Percentiles rank a stretch among this genome's conserved stretches.
phyloP scores from a whole-genome alignment of 163 green algal species.

The Chlamydomonas reinhardtii region DNA sequence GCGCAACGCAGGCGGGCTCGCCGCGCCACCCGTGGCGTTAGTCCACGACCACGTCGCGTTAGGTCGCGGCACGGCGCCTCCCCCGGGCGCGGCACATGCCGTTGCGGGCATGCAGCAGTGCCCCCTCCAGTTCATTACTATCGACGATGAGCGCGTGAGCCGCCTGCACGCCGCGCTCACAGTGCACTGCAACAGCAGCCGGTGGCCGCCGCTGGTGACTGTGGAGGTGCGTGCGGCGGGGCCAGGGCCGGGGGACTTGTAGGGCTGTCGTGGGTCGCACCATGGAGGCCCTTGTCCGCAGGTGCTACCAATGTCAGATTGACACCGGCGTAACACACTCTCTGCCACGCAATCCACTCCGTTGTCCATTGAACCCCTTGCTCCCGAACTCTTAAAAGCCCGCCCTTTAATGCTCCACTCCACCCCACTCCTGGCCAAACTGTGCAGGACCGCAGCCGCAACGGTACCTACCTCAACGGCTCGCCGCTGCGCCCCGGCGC shows the following conservation, averaged over 20 bases:
- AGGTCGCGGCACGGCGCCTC: constrained; percentile 9
- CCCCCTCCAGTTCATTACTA: neutral
- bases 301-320: no score
- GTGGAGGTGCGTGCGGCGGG: constrained; percentile 2
- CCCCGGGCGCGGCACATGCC: neutral
- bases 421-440: no score
- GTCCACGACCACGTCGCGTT: neutral
- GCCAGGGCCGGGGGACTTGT: neutral
- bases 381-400: no score
- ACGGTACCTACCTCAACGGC: constrained; percentile 73
- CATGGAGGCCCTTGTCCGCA: no score
- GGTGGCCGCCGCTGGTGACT: constrained; percentile 3
- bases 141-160: constrained; percentile 30
- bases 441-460: constrained; percentile 59
- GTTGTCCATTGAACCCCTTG: no score
- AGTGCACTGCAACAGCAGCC: neutral
- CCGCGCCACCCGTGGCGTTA: neutral
- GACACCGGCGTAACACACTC: no score
- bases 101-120: neutral
- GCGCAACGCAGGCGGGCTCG: neutral
- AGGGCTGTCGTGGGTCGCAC: no score
- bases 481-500: constrained; percentile 36
- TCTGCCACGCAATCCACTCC: no score
- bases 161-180: constrained; percentile 27
- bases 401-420: no score